phyloP scores from a whole-genome alignment of 148 eudicot species.

The Diospyros lotus region DNA sequence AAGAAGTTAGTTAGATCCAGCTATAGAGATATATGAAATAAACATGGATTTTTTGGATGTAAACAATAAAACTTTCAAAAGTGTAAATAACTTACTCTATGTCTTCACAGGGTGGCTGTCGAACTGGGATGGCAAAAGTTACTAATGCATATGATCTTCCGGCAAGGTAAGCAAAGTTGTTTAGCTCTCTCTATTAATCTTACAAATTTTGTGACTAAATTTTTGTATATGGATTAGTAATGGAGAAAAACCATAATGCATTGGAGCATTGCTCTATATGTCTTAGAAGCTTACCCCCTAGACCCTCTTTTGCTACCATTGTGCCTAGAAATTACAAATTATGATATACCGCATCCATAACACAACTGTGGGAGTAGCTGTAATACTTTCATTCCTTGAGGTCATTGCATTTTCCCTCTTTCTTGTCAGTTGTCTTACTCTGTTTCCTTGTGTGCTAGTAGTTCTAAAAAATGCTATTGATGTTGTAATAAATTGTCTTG shows the following conservation, averaged over 20 bases:
- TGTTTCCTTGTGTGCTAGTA: too few relatives aligned
- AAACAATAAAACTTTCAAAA: background rate
- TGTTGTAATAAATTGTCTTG: background rate
- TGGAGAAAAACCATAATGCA: background rate
- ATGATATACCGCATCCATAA: background rate
- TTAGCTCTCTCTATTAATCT: background rate
- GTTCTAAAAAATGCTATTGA: background rate
- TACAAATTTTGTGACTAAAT: background rate
- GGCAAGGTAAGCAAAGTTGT: constrained; percentile 58
- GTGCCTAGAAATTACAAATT: background rate
- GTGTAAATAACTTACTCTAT: constrained; percentile 1
- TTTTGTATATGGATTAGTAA: background rate
- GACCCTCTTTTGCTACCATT: background rate
- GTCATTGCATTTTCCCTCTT: background rate
- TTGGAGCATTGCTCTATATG: background rate
- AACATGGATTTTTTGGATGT: constrained; percentile 11
- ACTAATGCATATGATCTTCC: constrained; percentile 96
- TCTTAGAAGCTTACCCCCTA: background rate
- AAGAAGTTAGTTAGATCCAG: background rate
- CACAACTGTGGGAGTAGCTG: background rate
- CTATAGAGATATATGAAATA: background rate
- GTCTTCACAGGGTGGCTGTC: constrained; percentile 87
- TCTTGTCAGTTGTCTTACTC: too few relatives aligned
- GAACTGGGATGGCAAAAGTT: constrained; percentile 99
- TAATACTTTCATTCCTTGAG: too few relatives aligned